Conservation (phyloP, 2,329 filamentous ascomycete genomes). For the Penicillium brasilianum region DNA sequence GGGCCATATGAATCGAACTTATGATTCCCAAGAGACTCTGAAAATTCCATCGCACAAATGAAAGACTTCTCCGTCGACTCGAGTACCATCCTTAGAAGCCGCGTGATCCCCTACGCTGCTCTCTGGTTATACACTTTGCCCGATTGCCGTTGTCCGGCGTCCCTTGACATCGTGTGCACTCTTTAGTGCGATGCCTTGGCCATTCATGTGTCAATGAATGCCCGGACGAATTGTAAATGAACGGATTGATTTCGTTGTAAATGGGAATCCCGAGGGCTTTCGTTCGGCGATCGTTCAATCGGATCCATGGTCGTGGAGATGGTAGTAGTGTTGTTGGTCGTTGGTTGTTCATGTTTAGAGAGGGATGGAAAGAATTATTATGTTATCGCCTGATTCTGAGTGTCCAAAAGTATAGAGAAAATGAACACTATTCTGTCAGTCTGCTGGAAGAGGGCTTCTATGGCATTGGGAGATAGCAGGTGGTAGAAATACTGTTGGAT, state of each 20-base stretch:
- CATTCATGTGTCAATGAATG: constrained; percentile 33
- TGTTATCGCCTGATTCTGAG: neutral
- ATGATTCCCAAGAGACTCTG: neutral
- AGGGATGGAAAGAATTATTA: neutral
- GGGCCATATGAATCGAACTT: neutral
- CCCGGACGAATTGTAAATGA: constrained; percentile 24
- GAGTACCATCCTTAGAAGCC: neutral
- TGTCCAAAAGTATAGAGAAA: neutral
- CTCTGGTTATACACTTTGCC: neutral
- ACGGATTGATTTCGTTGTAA: constrained; percentile 31
- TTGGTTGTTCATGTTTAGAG: neutral
- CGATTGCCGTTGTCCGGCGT: neutral
- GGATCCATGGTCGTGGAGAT: neutral
- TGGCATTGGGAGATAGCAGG: too few relatives aligned
- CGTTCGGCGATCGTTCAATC: constrained; percentile 12
- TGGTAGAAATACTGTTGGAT: neutral
- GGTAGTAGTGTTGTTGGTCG: neutral
- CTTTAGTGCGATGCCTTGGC: constrained; percentile 21
- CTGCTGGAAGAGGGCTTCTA: neutral
- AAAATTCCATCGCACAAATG: neutral
- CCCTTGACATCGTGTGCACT: constrained; percentile 27
- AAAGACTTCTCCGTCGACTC: too few relatives aligned
- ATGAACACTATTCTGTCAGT: neutral
- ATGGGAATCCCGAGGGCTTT: constrained; percentile 19
- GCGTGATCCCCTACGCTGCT: neutral